phyloP scores from a whole-genome alignment of 768 basidiomycete genomes.

The Polyporus arcularius region DNA sequence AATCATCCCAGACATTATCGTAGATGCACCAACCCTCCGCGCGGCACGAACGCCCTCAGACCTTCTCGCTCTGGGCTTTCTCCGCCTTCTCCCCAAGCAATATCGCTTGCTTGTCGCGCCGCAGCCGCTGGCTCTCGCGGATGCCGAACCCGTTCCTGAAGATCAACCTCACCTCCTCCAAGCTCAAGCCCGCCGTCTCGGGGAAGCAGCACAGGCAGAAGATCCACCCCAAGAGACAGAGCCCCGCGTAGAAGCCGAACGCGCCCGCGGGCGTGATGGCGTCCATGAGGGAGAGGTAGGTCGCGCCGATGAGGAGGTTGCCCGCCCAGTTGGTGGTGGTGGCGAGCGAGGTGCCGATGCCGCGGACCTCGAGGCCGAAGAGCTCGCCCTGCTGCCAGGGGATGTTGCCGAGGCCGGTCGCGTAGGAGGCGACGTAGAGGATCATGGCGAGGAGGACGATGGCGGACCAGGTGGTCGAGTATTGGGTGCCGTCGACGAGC shows the following conservation, averaged over 20 bases:
- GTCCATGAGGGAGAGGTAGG: conserved; percentile 79
- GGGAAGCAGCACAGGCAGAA: conserved; percentile 76
- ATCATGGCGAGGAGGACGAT: conserved; percentile 82
- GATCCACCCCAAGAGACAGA: conserved; percentile 68
- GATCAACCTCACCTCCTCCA: conserved; percentile 66
- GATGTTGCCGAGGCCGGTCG: conserved; percentile 75
- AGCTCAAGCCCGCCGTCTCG: conserved; percentile 73
- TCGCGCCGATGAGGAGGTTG: conserved; percentile 76
- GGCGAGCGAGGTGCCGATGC: conserved; percentile 72
- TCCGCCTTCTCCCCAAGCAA: conserved; percentile 1
- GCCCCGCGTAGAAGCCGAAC: conserved; percentile 75
- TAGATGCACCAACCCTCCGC: not conserved
- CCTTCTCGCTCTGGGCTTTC: conserved; percentile 5
- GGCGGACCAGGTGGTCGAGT: conserved; percentile 62
- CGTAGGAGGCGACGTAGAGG: conserved; percentile 80
- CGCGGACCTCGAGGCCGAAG: conserved; percentile 77
- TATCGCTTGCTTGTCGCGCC: conserved; percentile 43
- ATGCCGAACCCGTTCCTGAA: conserved; percentile 69
- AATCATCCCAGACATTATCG: conserved; percentile 6
- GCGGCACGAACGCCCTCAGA: not conserved
- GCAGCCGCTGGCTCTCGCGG: conserved; percentile 51
- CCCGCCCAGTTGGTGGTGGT: conserved; percentile 80
- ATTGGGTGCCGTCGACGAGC: conserved; percentile 59
- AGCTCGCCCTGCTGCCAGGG: conserved; percentile 90
- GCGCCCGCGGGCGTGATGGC: conserved; percentile 73